Evolutionary conservation across 2,329 filamentous ascomycete genomes (phyloP), one percentile per base, ranked within the genome.

Genomic region (Diaporthe humulicola): DNA sequence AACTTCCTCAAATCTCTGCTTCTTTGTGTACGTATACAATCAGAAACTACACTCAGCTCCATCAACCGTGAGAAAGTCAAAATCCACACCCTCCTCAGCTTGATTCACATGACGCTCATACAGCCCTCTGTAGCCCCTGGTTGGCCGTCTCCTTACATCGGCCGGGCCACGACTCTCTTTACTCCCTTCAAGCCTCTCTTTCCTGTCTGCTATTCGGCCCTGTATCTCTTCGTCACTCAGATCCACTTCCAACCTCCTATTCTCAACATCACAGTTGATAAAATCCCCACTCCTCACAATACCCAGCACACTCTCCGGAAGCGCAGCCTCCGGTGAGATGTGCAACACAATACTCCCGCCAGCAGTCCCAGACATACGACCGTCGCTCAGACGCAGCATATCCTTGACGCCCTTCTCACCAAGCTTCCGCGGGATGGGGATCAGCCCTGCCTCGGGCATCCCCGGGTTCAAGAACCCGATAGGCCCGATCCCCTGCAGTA

Each of bases 261-360:
- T 91, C 54, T 90, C 93, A 70, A 93, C 92, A 83, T 96, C 93
- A 79, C 96, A 97, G 0, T 91, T 93, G 64, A 98, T 91, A 33
- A 92, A 81, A 82, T 98, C 96, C 0, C 95, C 95, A 75, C 95
- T 90, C 75, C 87, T 83, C 4, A 98, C 91, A 1, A 97, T 84
- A 0, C 94, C 96, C 76, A 98, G 90, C 0, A 95, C 94, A 0
- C 94, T 95, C 15, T 90, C 91, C 0, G 94, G 94, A 40, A 89
- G 84, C 0, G 94, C 95, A 0, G 95, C 95, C 83, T 98, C 96
- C 1, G 96, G 96, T 3, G 93, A 92, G 8, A 98, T 93, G 79
- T 98, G 96, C 8, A 97, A 91, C 0, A 97, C 94, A 77, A 98
- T 96, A 73, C 97, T 98, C 0, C 96, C 96, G 61, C 97, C 95